phyloP scores from a whole-genome alignment of 2,329 filamentous ascomycete genomes.

The Colletotrichum gigasporum region DNA sequence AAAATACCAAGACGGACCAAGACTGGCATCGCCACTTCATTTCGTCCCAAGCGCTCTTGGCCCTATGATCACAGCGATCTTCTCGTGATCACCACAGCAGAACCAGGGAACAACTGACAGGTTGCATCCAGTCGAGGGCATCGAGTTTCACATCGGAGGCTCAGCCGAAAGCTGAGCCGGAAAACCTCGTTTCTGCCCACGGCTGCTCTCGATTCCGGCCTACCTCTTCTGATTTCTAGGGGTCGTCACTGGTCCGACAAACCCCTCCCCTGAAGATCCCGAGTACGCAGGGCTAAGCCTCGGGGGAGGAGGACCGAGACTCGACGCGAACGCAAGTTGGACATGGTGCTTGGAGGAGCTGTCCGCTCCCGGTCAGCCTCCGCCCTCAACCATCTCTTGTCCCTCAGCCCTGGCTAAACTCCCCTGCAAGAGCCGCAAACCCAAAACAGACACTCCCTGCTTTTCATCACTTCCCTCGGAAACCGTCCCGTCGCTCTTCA shows the following conservation, averaged over 20 bases:
- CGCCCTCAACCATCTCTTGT: neutral
- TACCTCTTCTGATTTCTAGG: conserved; percentile 10
- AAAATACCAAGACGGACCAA: neutral
- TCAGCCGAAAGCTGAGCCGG: neutral
- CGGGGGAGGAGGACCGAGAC: too few species aligned
- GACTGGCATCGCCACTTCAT: neutral
- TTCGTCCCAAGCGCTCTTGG: neutral
- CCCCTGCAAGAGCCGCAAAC: conserved; percentile 30
- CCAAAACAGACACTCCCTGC: conserved; percentile 23
- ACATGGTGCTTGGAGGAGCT: too few species aligned
- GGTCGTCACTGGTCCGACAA: neutral
- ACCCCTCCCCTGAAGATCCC: conserved; percentile 7
- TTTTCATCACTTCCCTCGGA: conserved; percentile 17
- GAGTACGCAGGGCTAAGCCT: conserved; percentile 5
- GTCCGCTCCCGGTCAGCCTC: neutral
- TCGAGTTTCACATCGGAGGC: conserved; percentile 17
- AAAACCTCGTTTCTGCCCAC: neutral
- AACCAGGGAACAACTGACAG: neutral
- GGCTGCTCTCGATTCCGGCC: conserved; percentile 19
- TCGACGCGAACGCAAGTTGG: too few species aligned
- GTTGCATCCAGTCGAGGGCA: neutral
- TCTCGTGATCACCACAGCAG: conserved; percentile 2
- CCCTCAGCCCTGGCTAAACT: conserved; percentile 22
- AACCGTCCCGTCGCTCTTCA: conserved; percentile 11
- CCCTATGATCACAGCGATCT: neutral